A percentile compares a stretch with the other conserved stretches of the same genome.
These are phyloP conservation scores for Sergeia podlipaevii DNA, from an alignment of 208 protist genomes.

Conservation along the genomic window DNA sequence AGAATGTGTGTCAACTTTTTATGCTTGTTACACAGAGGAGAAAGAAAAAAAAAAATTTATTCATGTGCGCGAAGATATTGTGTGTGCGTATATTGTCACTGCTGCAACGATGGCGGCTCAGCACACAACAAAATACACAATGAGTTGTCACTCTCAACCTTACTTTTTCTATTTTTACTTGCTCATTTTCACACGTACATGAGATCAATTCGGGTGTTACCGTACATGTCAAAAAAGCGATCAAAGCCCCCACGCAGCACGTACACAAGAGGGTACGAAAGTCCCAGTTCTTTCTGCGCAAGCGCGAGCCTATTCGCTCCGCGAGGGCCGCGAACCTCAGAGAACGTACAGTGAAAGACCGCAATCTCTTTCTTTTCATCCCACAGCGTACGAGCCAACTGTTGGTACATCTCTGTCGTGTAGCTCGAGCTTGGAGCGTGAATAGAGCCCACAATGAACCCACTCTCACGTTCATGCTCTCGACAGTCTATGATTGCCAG, in stretches of 20 bases:
- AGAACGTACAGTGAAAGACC: slow-evolving; percentile 79
- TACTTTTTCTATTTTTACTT: slow-evolving; percentile 7
- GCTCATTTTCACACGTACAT: slow-evolving; percentile 21
- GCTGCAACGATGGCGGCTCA: background rate
- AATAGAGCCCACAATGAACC: slow-evolving; percentile 51
- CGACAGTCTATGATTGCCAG: slow-evolving; percentile 70
- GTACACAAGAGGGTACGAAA: slow-evolving; percentile 37
- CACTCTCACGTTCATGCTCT: slow-evolving; percentile 56
- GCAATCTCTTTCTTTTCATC: slow-evolving; percentile 22
- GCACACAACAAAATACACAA: slow-evolving; percentile 15
- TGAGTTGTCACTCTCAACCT: slow-evolving; percentile 4
- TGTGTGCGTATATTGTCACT: slow-evolving; percentile 1
- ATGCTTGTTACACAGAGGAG: background rate
- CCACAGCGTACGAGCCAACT: slow-evolving; percentile 28
- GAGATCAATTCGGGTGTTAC: slow-evolving; percentile 36
- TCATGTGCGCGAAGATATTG: slow-evolving; percentile 7
- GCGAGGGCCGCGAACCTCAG: slow-evolving; percentile 64
- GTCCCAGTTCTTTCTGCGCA: slow-evolving; percentile 28
- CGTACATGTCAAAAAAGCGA: slow-evolving; percentile 51
- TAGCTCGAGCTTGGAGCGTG: slow-evolving; percentile 38
- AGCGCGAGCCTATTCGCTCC: slow-evolving; percentile 47
- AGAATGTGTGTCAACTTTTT: background rate
- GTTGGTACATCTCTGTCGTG: slow-evolving; percentile 23
- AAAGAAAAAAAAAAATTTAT: slow-evolving; percentile 8
- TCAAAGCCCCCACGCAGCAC: slow-evolving; percentile 72